Evolutionary conservation across 495 filamentous ascomycete species (phyloP), one percentile per base, ranked within the genome.

Genomic region (Penicillium atrosanguineum): DNA sequence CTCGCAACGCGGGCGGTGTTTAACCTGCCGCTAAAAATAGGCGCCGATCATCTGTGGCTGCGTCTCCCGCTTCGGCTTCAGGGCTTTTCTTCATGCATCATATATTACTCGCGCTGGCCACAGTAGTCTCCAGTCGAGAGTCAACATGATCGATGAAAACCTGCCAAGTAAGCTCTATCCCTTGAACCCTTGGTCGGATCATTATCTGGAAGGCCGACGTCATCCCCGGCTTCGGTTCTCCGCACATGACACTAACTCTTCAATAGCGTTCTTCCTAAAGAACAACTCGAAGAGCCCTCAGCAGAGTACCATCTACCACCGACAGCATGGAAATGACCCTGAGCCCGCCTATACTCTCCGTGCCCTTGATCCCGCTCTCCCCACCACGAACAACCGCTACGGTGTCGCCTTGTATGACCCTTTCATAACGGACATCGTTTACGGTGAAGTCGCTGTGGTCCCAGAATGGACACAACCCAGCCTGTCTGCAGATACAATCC

Each of bases 131-230:
- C 42, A 45, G 41, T 46, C 8, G 29, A 48, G 6, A 31, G 37
- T 37, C 53, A 79, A 61, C 5, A 96, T 96, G 91, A 81, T 98
- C 48, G 94, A 98, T 83, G 90, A 95, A 69, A 95, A 91, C 68
- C 81, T 98, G 5, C 94, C 94, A 55, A 91, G 85, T 88, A 76
- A 63, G 81, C 67, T 34, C 31, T 16, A 18, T 45, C 9, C 7
- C 25, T 26, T 15, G 23, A 23, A 9, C 5, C 18, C 9, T 7
- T 16, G 14, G 5, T 39, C 21, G 23, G 25, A 4, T 41, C 21
- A 21, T 21, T 14, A 21, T 16, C 19, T 34, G 20, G 16, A n/a
- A 12, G 28, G 38, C 47, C 7, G 21, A 38, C 63, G 57, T 67
- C 61, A 67, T 64, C 39, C 14, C 60, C 69, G 48, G 55, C 69